Evolutionary conservation across 2,329 filamentous ascomycete genomes (phyloP), one percentile per base, ranked within the genome.

Genomic region (Claviceps sp.): DNA sequence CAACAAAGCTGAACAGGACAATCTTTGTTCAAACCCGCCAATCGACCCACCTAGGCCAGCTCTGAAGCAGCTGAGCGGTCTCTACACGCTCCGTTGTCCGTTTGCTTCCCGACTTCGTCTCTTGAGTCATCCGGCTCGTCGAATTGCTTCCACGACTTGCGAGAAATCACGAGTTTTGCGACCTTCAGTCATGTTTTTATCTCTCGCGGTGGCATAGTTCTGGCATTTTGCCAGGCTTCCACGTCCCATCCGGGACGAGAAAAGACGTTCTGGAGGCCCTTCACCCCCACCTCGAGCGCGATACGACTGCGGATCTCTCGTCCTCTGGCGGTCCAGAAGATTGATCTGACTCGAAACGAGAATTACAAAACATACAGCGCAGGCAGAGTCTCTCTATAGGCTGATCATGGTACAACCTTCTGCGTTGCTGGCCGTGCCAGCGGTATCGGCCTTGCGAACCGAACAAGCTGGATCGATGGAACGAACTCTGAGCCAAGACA

Each of bases 401-500:
- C 16, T 18, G 43, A 30, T 38, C 62, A 77, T 79, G 75, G 74
- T 76, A 56, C 54, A 52, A 50, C 56, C 59, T 42, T 55, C 59
- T 48, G 65, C 57, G 52, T 57, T 60, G 56, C 67, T 79, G 64
- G 75, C 74, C 48, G 76, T 76, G 55, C 77, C 75, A 55, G 74
- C 72, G 55, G 72, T 81, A 57, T 67, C 71, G 59, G 72, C 73
- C 56, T 70, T 82, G 52, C 70, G 77, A 57, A 71, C 69, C 49
- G 70, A 74, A 59, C 69, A 71, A 55, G 69, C 70, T 51, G 69
- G 67, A 54, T 63, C 67, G 48, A 83, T 84, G 80, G 76, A 80
- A 65, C 72, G 81, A 53, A 77, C 88, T 13, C 72, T 93, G 59
- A 96, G 86, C 69, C 82, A 89, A 69, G 84, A 95, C 66, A 96